Percentiles rank a stretch among this genome's conserved stretches.
phyloP scores from a whole-genome alignment of 768 basidiomycete species.

The Pleurotus citrinopileatus region DNA sequence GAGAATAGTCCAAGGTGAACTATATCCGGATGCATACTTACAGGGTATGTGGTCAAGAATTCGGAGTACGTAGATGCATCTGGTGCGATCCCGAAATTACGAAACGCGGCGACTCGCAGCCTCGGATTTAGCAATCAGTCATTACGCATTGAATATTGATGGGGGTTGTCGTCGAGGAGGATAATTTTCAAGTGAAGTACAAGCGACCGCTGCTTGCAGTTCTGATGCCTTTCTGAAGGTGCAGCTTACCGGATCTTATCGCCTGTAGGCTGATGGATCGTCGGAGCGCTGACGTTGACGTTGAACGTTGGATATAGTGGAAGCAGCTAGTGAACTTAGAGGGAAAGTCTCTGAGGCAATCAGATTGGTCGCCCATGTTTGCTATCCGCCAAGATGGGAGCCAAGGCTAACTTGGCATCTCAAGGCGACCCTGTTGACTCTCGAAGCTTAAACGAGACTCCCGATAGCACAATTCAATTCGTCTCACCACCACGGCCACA shows the following conservation, averaged over 20 bases:
- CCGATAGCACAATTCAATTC: no score
- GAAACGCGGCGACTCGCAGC: neutral
- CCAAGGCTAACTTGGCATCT: constrained; percentile 2
- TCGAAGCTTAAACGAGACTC: no score
- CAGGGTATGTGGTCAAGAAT: no score
- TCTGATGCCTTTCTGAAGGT: no score
- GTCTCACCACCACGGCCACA: no score
- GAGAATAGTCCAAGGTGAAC: neutral
- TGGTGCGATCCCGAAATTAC: neutral
- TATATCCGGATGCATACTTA: neutral
- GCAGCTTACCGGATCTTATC: no score
- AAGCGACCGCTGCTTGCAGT: no score
- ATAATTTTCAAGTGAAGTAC: no score
- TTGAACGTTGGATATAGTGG: neutral
- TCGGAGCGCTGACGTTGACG: neutral
- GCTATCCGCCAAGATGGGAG: neutral
- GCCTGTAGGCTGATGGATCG: neutral
- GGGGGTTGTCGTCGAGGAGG: no score
- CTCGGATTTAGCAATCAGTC: no score
- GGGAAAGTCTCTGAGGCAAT: neutral
- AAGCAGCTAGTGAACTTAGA: neutral
- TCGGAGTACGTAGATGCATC: neutral
- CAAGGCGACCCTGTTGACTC: neutral
- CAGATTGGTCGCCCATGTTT: neutral
- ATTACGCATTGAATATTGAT: no score